phyloP scores from a whole-genome alignment of 108 stramenopile genomes.

The Fistulifera solaris region DNA sequence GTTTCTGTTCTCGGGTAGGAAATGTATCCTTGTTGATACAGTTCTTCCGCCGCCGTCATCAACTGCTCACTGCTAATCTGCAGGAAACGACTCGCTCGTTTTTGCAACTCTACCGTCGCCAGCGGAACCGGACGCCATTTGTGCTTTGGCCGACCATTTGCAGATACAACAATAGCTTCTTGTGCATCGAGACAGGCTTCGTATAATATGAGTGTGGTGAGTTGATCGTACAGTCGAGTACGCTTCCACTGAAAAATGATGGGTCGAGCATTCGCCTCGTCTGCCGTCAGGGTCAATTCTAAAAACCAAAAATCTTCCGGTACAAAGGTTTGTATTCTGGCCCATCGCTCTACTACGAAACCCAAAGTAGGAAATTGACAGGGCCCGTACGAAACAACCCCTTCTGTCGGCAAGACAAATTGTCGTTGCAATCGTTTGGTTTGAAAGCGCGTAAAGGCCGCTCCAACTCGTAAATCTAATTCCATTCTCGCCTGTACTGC shows the following conservation, averaged over 20 bases:
- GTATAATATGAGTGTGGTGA: slow-evolving; percentile 57
- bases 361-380: slow-evolving; percentile 99
- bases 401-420: slow-evolving; percentile 58
- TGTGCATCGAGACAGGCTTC: slow-evolving; percentile 82
- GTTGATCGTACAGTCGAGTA: slow-evolving; percentile 79
- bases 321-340: slow-evolving; percentile 85
- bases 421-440: slow-evolving; percentile 88
- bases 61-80: slow-evolving; percentile 82
- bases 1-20: slow-evolving; percentile 98
- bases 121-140: slow-evolving; percentile 91
- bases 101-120: slow-evolving; percentile 96
- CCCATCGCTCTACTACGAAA: slow-evolving; percentile 98
- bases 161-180: slow-evolving; percentile 59
- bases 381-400: slow-evolving; percentile 90
- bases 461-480: slow-evolving; percentile 92
- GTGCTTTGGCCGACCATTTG: slow-evolving; percentile 69
- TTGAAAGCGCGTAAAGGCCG: slow-evolving; percentile 96
- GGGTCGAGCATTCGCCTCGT: slow-evolving; percentile 16
- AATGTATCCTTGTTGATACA: slow-evolving; percentile 91
- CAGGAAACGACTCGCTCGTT: slow-evolving; percentile 83
- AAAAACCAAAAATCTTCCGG: slow-evolving; percentile 93
- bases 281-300: slow-evolving; percentile 30
- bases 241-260: slow-evolving; percentile 85
- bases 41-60: slow-evolving; percentile 92
- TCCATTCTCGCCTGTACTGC: slow-evolving; percentile 89